Conservation (phyloP, 257 asterid genomes). For the Solanum boliviense region DNA sequence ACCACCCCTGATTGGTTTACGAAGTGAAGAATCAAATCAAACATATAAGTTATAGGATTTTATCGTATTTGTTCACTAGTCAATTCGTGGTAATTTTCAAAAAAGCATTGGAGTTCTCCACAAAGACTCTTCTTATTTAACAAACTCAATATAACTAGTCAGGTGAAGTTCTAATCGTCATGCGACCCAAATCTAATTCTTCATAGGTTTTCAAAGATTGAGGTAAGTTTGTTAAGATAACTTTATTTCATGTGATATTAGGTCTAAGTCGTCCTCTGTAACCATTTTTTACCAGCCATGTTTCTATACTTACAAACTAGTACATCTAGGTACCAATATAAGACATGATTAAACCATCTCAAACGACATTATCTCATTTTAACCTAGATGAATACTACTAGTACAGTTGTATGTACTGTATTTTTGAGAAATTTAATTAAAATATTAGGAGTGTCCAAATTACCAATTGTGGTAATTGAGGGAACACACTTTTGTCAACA, state of each 20-base stretch:
- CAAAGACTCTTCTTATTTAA: not conserved
- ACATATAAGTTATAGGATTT: not conserved
- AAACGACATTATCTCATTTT: not conserved
- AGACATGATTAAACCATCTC: not conserved
- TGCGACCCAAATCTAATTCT: not conserved
- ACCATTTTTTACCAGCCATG: not conserved
- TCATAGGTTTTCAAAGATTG: not conserved
- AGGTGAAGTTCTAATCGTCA: not conserved
- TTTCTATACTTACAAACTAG: not conserved
- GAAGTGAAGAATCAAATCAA: not conserved
- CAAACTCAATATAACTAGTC: not conserved
- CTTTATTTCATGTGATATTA: not conserved
- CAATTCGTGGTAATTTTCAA: not conserved
- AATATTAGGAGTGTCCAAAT: not conserved
- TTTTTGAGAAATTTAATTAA: not conserved
- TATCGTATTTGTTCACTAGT: not conserved
- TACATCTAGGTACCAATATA: not conserved
- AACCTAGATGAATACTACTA: not conserved
- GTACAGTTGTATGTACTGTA: not conserved
- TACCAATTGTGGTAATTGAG: conserved; percentile 7
- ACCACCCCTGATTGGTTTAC: not conserved
- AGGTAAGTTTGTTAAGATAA: not conserved
- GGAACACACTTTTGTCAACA: conserved; percentile 46
- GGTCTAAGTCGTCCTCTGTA: not conserved
- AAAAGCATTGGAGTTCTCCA: not conserved